Base-by-base conservation (phyloP, 768 basidiomycete genomes). In the Phylloporus arenicola region DNA sequence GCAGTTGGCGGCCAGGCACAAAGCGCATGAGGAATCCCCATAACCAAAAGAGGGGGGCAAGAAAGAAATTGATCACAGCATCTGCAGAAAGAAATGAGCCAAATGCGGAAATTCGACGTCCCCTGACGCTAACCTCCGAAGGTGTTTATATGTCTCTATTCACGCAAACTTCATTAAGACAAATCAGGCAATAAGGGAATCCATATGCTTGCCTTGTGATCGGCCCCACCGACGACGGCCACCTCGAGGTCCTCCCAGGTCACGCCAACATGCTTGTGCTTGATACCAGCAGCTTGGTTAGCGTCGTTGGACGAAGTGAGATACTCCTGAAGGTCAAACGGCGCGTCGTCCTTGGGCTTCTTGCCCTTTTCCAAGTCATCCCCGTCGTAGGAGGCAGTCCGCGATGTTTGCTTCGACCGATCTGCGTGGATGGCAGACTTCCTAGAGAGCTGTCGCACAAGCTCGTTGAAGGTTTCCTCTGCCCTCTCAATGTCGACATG, bases 241-340 rank as follows among this genome's bases (percentile, higher is more conserved):
- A 88, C 86, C 51, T 80, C 71, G 1, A 89, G 69, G 56, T 83
- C 73, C 45, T 85, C 77, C 87, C 87, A 89, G 22, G 80, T 79
- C 20, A 89, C 81, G 29, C 85, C 85, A 8, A 88, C 84, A 52
- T 84, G 82, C 61, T 88, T 88, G 58, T 83, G 81, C 51, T 77
- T 78, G 42, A 87, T 82, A 14, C 86, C 86, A 2, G 83, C 83
- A 17, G 67, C 62, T 48, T 86, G 77, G 45, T 80, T 75, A 1
- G 81, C 80, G 57, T 86, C 83, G 60, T 84, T 86, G 13, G 79
- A 82, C 8, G 79, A 79, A 3, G 79, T 70, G 27, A 88, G 72
- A 57, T 85, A 88, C 51, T 86, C 84, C 14, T 76, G 77, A 17
- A 88, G 78, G 62, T 86, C 79, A 55, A 86, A 88, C 0, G 62